Percentiles rank a stretch among this genome's conserved stretches.
phyloP scores from a whole-genome alignment of 148 eudicot genomes.

The Rheum nobile region DNA sequence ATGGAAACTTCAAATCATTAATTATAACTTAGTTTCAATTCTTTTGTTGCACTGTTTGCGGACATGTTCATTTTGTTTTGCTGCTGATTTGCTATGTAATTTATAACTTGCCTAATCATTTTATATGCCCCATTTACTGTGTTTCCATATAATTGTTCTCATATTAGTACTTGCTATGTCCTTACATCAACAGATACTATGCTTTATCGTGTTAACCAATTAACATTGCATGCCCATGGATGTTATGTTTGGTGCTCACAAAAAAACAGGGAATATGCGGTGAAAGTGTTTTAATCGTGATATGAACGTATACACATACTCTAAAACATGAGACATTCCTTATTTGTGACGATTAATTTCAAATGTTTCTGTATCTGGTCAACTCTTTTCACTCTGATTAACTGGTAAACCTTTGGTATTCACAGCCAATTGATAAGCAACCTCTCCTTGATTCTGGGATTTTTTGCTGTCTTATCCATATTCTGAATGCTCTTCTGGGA shows the following conservation, averaged over 20 bases:
- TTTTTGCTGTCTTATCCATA: conserved; percentile 80
- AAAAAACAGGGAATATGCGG: neutral
- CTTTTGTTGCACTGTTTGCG: neutral
- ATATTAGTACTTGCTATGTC: neutral
- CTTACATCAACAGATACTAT: neutral
- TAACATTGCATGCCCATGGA: neutral
- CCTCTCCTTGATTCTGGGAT: conserved; percentile 98
- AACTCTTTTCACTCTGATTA: neutral
- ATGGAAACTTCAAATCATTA: neutral
- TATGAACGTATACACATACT: neutral
- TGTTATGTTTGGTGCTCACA: neutral
- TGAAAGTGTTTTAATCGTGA: neutral
- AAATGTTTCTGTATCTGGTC: neutral
- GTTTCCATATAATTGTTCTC: neutral
- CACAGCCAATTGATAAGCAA: conserved; percentile 90
- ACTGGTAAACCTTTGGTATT: conserved; percentile 1
- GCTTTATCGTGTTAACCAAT: neutral
- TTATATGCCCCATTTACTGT: neutral
- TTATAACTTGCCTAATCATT: no score
- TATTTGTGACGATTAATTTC: neutral
- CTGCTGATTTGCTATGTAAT: neutral
- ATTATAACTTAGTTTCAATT: neutral
- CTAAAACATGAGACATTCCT: neutral
- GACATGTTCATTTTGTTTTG: neutral
- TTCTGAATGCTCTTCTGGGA: conserved; percentile 77